These are phyloP conservation scores for Thymus mandschuricus DNA, from an alignment of 257 asterid species.

Conservation along the genomic window DNA sequence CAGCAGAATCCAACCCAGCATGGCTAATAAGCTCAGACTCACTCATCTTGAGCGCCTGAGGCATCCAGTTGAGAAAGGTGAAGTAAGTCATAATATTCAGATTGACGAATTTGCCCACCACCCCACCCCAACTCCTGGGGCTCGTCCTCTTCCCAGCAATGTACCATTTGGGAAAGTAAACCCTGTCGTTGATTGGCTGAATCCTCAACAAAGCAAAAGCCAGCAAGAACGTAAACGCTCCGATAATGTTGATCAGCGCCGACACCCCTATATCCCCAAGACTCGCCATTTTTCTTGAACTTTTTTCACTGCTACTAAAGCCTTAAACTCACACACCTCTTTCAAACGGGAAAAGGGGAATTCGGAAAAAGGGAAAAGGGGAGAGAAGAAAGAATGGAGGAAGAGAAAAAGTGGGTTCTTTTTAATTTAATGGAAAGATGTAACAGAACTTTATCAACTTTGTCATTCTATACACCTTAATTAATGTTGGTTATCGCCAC, in stretches of 20 bases:
- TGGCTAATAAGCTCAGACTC: slow-evolving; percentile 78
- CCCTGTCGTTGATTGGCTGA: slow-evolving; percentile 94
- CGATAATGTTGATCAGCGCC: slow-evolving; percentile 71
- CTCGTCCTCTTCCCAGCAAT: slow-evolving; percentile 72
- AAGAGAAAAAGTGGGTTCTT: slow-evolving; percentile 30
- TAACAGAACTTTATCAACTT: slow-evolving; percentile 16
- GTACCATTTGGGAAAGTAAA: slow-evolving; percentile 98
- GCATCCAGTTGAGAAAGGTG: slow-evolving; percentile 98
- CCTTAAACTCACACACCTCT: slow-evolving; percentile 23
- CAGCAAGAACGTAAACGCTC: slow-evolving; percentile 77
- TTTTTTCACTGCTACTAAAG: background rate
- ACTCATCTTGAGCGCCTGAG: slow-evolving; percentile 91
- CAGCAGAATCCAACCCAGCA: slow-evolving; percentile 98
- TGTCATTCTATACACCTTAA: background rate
- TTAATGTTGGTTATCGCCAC: background rate
- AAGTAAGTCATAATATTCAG: slow-evolving; percentile 76
- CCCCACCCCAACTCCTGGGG: slow-evolving; percentile 67
- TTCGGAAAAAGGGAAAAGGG: slow-evolving; percentile 18
- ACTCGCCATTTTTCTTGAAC: slow-evolving; percentile 64
- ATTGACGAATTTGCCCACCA: slow-evolving; percentile 78
- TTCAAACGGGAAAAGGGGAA: background rate
- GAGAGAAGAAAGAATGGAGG: slow-evolving; percentile 13
- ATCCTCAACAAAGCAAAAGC: slow-evolving; percentile 92
- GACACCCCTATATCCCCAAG: slow-evolving; percentile 92
- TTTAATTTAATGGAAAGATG: slow-evolving; percentile 24